phyloP scores from a whole-genome alignment of 2,329 filamentous ascomycete species.

The Ophiognomonia clavigignenti-juglandacearum region DNA sequence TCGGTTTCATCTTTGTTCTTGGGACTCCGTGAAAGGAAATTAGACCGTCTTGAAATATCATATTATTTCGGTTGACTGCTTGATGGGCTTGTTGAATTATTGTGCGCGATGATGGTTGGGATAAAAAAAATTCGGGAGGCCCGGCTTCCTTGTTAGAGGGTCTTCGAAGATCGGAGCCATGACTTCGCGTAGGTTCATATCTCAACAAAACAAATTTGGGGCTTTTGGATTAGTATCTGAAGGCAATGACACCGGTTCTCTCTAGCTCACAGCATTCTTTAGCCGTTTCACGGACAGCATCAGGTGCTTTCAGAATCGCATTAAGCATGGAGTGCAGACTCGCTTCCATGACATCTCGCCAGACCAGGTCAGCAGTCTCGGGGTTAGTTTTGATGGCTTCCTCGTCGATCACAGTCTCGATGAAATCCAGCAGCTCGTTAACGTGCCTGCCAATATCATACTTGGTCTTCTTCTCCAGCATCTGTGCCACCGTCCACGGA shows the following conservation, averaged over 20 bases:
- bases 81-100: too few species aligned
- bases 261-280: conserved; percentile 17
- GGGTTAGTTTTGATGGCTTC: conserved; percentile 4
- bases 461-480: conserved; percentile 11
- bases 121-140: too few species aligned
- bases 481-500: conserved; percentile 18
- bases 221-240: conserved; percentile 15
- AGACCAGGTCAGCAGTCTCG: not conserved
- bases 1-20: too few species aligned
- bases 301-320: conserved; percentile 13
- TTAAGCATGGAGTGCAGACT: conserved; percentile 14
- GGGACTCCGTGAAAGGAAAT: too few species aligned
- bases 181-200: too few species aligned
- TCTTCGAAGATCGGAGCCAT: too few species aligned
- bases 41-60: too few species aligned
- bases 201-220: too few species aligned
- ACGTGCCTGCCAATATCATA: conserved; percentile 12
- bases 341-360: conserved; percentile 11
- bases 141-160: too few species aligned
- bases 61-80: too few species aligned
- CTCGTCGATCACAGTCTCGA: conserved; percentile 16
- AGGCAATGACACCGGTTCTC: conserved; percentile 15
- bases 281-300: conserved; percentile 14
- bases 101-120: too few species aligned
- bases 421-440: conserved; percentile 13